Evolutionary conservation across 352 stramenopile genomes (phyloP).

Genomic region (Pythium rishiriense): DNA sequence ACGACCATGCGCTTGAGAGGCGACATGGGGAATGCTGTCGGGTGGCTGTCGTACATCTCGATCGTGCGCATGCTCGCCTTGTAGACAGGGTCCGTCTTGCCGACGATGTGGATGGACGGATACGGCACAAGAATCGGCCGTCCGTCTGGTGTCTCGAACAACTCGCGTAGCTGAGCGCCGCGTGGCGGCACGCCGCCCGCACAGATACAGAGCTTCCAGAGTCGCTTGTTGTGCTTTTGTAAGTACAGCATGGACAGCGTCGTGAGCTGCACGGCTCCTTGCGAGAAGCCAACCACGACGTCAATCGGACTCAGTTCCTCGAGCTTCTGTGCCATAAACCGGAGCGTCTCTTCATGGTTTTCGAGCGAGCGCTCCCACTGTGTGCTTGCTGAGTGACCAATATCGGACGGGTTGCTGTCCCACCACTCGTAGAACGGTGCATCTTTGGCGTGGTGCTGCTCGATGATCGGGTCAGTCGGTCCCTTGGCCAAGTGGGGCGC

Average conservation of each 20-base stretch:
- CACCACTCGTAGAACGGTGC: conserved; percentile 53
- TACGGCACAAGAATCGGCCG: conserved; percentile 24
- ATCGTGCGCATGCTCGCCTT: conserved; percentile 31
- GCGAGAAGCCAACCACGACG: conserved; percentile 57
- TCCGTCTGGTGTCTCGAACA: conserved; percentile 36
- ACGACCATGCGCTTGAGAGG: conserved; percentile 34
- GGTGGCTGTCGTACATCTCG: conserved; percentile 37
- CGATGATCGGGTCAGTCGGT: conserved; percentile 26
- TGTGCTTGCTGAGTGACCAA: conserved; percentile 4
- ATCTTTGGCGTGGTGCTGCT: conserved; percentile 26
- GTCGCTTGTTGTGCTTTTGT: conserved; percentile 28
- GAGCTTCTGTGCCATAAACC: conserved; percentile 45
- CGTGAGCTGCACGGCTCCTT: conserved; percentile 50
- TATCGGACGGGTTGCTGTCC: conserved; percentile 31
- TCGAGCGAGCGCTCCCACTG: conserved; percentile 38
- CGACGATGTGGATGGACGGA: conserved; percentile 50
- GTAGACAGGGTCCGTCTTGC: conserved; percentile 37
- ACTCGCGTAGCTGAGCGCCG: conserved; percentile 35
- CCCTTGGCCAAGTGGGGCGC: conserved; percentile 27
- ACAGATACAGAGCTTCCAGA: conserved; percentile 51
- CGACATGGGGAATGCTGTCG: conserved; percentile 9
- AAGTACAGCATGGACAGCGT: conserved; percentile 41
- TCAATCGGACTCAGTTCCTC: conserved; percentile 43
- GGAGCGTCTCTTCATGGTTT: conserved; percentile 37
- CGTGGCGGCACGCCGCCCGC: conserved; percentile 39